Evolutionary conservation across 495 filamentous ascomycete species (phyloP).

Genomic region (Penicillium fimorum): DNA sequence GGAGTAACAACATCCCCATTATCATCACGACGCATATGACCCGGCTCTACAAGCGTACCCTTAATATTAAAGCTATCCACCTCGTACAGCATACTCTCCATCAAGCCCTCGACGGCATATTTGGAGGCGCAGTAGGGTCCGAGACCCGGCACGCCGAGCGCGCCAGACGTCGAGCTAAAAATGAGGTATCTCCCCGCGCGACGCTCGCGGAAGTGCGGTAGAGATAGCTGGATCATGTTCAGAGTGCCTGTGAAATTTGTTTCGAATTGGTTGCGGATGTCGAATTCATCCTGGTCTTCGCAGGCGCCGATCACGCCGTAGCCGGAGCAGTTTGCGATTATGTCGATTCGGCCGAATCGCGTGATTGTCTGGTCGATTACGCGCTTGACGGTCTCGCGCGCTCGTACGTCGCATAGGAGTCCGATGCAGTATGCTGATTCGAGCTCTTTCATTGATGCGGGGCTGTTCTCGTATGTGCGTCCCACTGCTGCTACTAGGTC

Average conservation of each 20-base stretch:
- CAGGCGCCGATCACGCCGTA: slow-evolving; percentile 94
- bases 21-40: slow-evolving; percentile 79
- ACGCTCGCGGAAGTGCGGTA: slow-evolving; percentile 82
- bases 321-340: slow-evolving; percentile 87
- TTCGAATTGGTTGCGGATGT: slow-evolving; percentile 93
- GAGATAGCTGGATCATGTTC: slow-evolving; percentile 85
- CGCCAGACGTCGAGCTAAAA: slow-evolving; percentile 87
- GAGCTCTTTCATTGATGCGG: slow-evolving; percentile 62
- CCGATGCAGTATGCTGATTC: slow-evolving; percentile 67
- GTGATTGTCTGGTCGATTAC: slow-evolving; percentile 67
- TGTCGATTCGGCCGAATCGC: slow-evolving; percentile 78
- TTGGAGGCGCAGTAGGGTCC: slow-evolving; percentile 96
- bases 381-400: slow-evolving; percentile 69
- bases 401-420: slow-evolving; percentile 84
- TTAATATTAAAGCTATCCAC: slow-evolving; percentile 89
- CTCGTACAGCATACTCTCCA: slow-evolving; percentile 95
- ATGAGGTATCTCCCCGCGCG: slow-evolving; percentile 81
- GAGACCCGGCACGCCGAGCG: slow-evolving; percentile 84
- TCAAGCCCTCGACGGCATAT: slow-evolving; percentile 90
- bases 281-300: slow-evolving; percentile 94
- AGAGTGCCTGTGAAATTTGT: slow-evolving; percentile 95
- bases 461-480: slow-evolving; percentile 74
- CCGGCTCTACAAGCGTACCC: slow-evolving; percentile 88
- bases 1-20: slow-evolving; percentile 36
- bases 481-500: slow-evolving; percentile 91